phyloP scores from a whole-genome alignment of 2,329 filamentous ascomycete genomes.

The Phaeosphaeriaceae sp. region DNA sequence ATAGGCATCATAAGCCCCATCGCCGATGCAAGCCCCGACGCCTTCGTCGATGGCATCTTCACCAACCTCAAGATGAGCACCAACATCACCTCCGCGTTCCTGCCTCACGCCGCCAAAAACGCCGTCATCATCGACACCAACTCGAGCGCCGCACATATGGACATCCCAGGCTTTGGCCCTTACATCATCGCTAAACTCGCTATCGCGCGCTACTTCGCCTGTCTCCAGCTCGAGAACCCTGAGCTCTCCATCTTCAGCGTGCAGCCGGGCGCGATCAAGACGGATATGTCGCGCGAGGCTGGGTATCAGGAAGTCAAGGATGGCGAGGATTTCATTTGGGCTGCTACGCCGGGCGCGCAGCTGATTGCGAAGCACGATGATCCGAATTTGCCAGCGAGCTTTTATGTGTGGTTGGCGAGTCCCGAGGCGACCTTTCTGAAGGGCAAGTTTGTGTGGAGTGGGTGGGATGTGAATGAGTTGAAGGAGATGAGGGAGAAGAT shows the following conservation, averaged over 20 bases:
- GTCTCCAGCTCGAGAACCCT: conserved; percentile 47
- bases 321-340: conserved; percentile 23
- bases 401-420: conserved; percentile 40
- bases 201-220: conserved; percentile 44
- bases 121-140: conserved; percentile 29
- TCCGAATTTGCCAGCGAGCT: conserved; percentile 22
- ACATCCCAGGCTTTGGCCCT: conserved; percentile 15
- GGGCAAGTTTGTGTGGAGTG: conserved; percentile 29
- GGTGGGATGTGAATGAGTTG: conserved; percentile 45
- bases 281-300: conserved; percentile 40
- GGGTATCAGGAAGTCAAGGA: conserved; percentile 17
- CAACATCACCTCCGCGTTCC: conserved; percentile 28
- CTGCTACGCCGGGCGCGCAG: background rate
- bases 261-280: conserved; percentile 53
- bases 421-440: conserved; percentile 25
- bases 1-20: conserved; percentile 12
- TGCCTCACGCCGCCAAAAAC: conserved; percentile 20
- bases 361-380: background rate
- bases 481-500: conserved; percentile 34
- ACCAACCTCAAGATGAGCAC: conserved; percentile 25
- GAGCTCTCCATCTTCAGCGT: conserved; percentile 47
- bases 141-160: conserved; percentile 25
- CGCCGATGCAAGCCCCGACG: conserved; percentile 5
- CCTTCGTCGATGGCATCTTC: conserved; percentile 18
- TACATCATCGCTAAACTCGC: conserved; percentile 51